phyloP scores from a whole-genome alignment of 805 yeast species.

The Candida namnaoensis region DNA sequence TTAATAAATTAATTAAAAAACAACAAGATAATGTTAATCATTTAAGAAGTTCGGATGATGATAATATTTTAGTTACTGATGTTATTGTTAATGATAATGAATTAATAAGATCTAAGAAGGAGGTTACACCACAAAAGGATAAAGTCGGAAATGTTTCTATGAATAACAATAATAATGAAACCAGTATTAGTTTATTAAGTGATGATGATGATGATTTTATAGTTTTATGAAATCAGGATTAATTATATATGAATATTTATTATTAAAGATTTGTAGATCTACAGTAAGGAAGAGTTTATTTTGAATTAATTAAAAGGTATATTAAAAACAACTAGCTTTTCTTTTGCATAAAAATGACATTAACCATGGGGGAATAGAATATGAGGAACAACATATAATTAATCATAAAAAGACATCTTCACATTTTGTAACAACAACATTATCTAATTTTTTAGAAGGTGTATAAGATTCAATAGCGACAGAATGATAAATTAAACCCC shows the following conservation, averaged over 20 bases:
- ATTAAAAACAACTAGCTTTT: too few species aligned
- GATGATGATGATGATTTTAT: constrained; percentile 6
- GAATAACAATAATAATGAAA: constrained; percentile 9
- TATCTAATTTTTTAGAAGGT: background rate
- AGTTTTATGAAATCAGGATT: background rate
- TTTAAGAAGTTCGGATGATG: background rate
- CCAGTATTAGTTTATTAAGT: constrained; percentile 1
- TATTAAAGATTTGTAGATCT: too few species aligned
- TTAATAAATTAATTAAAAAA: background rate
- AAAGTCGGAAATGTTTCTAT: too few species aligned
- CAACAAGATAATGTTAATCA: background rate
- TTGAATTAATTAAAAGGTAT: too few species aligned
- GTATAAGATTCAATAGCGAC: constrained; percentile 11
- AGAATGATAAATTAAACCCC: constrained; percentile 32
- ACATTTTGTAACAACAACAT: constrained; percentile 9
- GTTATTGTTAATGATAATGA: background rate
- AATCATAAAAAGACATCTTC: constrained; percentile 4
- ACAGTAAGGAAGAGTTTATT: too few species aligned
- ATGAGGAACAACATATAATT: too few species aligned
- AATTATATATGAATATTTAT: too few species aligned
- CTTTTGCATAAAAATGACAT: too few species aligned
- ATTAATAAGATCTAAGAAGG: too few species aligned
- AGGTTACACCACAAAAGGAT: too few species aligned
- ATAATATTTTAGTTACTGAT: background rate
- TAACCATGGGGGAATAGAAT: too few species aligned